phyloP scores from a whole-genome alignment of 2,329 filamentous ascomycete species.

The Chaetomium olivaceum region DNA sequence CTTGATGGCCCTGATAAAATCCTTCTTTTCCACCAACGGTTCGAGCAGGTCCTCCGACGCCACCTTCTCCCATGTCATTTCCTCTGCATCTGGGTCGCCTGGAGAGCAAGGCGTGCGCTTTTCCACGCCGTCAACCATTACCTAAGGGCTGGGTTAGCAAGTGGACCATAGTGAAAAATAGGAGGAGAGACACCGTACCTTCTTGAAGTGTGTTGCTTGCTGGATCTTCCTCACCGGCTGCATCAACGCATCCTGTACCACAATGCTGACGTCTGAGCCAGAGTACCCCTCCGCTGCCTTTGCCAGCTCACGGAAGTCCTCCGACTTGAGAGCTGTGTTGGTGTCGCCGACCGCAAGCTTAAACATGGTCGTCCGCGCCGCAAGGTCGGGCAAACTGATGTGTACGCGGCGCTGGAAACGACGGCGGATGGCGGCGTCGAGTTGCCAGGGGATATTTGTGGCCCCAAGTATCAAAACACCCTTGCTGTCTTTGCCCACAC shows the following conservation, averaged over 20 bases:
- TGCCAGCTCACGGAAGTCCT: conserved; percentile 79
- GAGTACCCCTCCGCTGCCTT: conserved; percentile 90
- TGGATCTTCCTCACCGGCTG: conserved; percentile 96
- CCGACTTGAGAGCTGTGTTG: conserved; percentile 75
- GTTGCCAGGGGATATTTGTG: conserved; percentile 98
- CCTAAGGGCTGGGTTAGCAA: conserved; percentile 47
- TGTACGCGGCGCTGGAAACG: conserved; percentile 96
- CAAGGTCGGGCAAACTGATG: conserved; percentile 85
- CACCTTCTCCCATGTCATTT: conserved; percentile 92
- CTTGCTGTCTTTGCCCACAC: conserved; percentile 91
- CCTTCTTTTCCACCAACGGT: conserved; percentile 81
- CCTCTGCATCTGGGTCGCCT: conserved; percentile 78
- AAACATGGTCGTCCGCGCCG: conserved; percentile 91
- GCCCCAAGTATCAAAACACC: conserved; percentile 93
- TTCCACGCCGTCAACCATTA: conserved; percentile 65
- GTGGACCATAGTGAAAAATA: background rate
- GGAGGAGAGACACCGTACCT: conserved; percentile 53
- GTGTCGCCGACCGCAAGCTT: conserved; percentile 92
- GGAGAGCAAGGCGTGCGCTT: conserved; percentile 91
- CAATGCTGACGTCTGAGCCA: conserved; percentile 92
- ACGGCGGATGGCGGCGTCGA: conserved; percentile 91
- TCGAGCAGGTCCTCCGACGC: conserved; percentile 82
- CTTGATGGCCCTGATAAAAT: conserved; percentile 91
- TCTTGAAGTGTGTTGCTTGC: conserved; percentile 96
- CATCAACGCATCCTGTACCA: conserved; percentile 95